Evolutionary conservation across 176 grass and related monocot species (phyloP), one percentile per base, ranked within the genome.

Genomic region (Raddia distichophylla): DNA sequence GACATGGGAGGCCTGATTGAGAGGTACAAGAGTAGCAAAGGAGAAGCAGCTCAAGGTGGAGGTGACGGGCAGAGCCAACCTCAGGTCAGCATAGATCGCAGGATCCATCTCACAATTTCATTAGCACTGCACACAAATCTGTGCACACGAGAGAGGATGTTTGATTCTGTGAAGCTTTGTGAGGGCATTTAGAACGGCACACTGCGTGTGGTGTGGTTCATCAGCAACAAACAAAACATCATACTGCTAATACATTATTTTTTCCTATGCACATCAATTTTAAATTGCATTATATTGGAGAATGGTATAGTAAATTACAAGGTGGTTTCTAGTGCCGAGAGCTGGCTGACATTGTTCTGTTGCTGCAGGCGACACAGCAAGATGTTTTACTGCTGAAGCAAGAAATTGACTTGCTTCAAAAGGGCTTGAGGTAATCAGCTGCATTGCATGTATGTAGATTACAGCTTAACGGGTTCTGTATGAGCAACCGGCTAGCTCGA

Each of bases 341-440:
- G 17, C 8, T 73, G 69, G 17, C 8, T 73, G 69, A 35, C 62
- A 63, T 37, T 76, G 15, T 59, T 78, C 46, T 68, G 18, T 67
- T 66, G 51, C 73, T 80, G 18, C 78, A 97, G 94, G 88, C 52
- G 45, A 77, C 77, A 72, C 87, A 91, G 8, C 85, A 89, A 88
- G 84, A 91, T 47, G 81, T 91, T 37, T 62, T 77, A 75, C 74
- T 73, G 54, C 80, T 95, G 48, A 91, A 80, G 47, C 75, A 82
- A 84, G 86, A 95, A 66, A 91, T 87, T 82, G 82, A 75, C 77
- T 85, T 93, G 3, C 89, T 98, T 89, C 90, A 93, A 10, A 93
- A 91, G 73, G 89, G 92, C 18, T 65, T 86, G 60, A 98, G 96
- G 96, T 98, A 89, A 84, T 80, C 17, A 51, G 3, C 43, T 52